These are phyloP conservation scores for Ophiostoma himal-ulmi DNA, from an alignment of 2,329 filamentous ascomycete genomes.

Conservation along the genomic window DNA sequence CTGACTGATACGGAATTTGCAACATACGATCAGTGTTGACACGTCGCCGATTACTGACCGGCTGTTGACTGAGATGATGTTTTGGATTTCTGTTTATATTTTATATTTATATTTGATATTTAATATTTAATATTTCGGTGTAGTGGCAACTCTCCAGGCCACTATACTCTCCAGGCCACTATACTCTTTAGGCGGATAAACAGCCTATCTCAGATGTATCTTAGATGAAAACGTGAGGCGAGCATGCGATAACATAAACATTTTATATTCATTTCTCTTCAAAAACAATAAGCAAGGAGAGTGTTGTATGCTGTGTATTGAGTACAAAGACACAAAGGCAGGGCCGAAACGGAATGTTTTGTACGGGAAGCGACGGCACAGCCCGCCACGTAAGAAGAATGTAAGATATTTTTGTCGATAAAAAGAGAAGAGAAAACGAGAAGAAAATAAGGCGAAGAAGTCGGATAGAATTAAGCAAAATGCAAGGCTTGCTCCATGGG, in stretches of 20 bases:
- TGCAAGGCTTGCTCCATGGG: neutral
- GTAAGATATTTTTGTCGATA: neutral
- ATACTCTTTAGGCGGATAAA: neutral
- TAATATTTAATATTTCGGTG: neutral
- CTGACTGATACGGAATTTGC: neutral
- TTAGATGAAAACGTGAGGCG: neutral
- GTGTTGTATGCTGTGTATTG: no score
- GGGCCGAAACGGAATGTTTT: neutral
- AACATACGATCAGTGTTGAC: conserved; percentile 8
- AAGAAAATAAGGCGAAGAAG: neutral
- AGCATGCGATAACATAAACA: no score
- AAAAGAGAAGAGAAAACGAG: neutral
- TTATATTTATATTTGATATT: neutral
- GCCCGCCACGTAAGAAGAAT: neutral
- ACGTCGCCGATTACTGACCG: neutral
- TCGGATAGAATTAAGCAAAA: neutral
- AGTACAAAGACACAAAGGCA: neutral
- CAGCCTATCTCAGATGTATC: neutral
- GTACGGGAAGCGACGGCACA: neutral
- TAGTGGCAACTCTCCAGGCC: neutral
- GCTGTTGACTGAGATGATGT: neutral
- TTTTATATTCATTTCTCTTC: no score
- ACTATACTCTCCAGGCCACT: neutral
- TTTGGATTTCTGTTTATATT: neutral
- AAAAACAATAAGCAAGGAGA: no score